phyloP scores from a whole-genome alignment of 805 yeast species.

The Jamesozyma rosinii region DNA sequence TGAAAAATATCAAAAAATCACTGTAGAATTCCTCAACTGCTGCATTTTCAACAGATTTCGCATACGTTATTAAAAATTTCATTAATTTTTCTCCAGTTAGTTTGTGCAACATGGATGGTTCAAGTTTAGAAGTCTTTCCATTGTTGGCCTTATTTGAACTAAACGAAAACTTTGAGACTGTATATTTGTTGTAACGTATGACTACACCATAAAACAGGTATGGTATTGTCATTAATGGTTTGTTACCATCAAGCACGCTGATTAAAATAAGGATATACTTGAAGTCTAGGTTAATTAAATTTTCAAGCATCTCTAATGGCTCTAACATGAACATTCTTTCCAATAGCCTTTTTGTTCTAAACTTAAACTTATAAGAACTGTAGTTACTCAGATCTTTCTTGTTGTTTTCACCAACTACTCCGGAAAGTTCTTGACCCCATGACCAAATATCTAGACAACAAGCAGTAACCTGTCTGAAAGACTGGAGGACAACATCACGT shows the following conservation, averaged over 20 bases:
- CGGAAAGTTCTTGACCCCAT: constrained; percentile 33
- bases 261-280: constrained; percentile 29
- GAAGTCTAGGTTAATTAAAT: constrained; percentile 38
- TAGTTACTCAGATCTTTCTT: constrained; percentile 28
- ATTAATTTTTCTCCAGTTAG: constrained; percentile 40
- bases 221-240: constrained; percentile 67
- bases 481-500: constrained; percentile 46
- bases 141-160: constrained; percentile 4
- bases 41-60: constrained; percentile 60
- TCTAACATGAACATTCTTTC: constrained; percentile 60
- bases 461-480: constrained; percentile 52
- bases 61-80: constrained; percentile 50
- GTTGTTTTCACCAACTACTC: constrained; percentile 1
- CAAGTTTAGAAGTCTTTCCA: constrained; percentile 10
- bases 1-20: constrained; percentile 48
- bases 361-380: constrained; percentile 54
- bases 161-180: constrained; percentile 17
- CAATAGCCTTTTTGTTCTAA: constrained; percentile 54
- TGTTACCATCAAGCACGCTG: constrained; percentile 75
- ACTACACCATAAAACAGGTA: constrained; percentile 41
- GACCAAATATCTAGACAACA: constrained; percentile 61
- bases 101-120: constrained; percentile 40
- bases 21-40: constrained; percentile 73
- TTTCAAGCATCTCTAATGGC: constrained; percentile 63
- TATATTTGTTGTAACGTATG: constrained; percentile 18